These are phyloP conservation scores for Macrolepiota fuliginosa DNA, from an alignment of 768 basidiomycete genomes.

Conservation along the genomic window DNA sequence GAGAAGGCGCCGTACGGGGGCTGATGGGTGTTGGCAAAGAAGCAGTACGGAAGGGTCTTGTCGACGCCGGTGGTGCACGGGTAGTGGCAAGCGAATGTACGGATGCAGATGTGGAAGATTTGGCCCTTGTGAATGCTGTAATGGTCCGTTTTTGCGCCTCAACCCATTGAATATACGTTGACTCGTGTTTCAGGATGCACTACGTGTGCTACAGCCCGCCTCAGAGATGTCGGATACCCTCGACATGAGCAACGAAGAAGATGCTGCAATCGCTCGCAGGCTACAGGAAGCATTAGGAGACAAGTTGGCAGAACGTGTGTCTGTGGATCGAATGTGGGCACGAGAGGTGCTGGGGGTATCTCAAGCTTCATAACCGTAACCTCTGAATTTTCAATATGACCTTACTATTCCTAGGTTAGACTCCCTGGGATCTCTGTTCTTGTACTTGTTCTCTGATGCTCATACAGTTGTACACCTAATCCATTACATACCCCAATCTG, in stretches of 20 bases:
- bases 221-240: conserved; percentile 60
- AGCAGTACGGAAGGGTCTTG: conserved; percentile 77
- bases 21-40: conserved; percentile 84
- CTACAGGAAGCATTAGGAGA: conserved; percentile 58
- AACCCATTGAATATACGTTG: neutral
- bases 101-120: conserved; percentile 34
- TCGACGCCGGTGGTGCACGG: conserved; percentile 78
- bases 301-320: conserved; percentile 56
- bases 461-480: neutral
- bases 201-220: conserved; percentile 55
- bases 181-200: conserved; percentile 46
- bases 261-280: conserved; percentile 42
- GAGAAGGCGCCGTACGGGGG: conserved; percentile 89
- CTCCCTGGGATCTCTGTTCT: neutral
- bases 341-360: conserved; percentile 47
- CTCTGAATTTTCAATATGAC: neutral
- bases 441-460: neutral
- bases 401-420: neutral
- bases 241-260: conserved; percentile 44
- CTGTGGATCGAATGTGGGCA: conserved; percentile 64
- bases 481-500: neutral
- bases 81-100: conserved; percentile 69
- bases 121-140: conserved; percentile 53
- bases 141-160: conserved; percentile 42
- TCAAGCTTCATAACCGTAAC: neutral